These are phyloP conservation scores for Sporothrix brasiliensis DNA, from an alignment of 2,329 filamentous ascomycete species.

Conservation along the genomic window DNA sequence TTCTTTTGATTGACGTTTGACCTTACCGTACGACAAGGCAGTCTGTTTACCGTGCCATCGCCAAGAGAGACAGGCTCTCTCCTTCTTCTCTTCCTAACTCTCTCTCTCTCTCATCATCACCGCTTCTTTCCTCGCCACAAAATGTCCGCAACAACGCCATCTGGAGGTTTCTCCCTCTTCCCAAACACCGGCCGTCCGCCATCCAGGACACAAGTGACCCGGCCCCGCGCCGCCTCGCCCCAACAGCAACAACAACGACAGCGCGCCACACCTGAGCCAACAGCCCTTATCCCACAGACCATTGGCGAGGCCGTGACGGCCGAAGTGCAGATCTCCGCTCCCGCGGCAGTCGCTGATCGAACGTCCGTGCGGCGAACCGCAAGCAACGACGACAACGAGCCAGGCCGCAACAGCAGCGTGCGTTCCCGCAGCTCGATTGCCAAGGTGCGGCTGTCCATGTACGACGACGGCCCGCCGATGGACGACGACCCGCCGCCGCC, in stretches of 20 bases:
- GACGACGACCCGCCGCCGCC: slow-evolving; percentile 33
- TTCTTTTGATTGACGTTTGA: not conserved
- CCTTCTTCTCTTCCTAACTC: not conserved
- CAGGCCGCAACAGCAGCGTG: slow-evolving; percentile 54
- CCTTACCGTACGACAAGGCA: not conserved
- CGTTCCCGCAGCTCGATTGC: slow-evolving; percentile 60
- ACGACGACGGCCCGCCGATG: slow-evolving; percentile 37
- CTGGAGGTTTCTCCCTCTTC: slow-evolving; percentile 61
- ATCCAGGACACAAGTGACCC: slow-evolving; percentile 50
- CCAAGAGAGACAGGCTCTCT: slow-evolving; percentile 16
- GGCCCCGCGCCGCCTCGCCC: slow-evolving; percentile 45
- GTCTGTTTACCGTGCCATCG: not conserved
- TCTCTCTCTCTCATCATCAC: not conserved
- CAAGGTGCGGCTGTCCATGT: slow-evolving; percentile 51
- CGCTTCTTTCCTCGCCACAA: slow-evolving; percentile 9
- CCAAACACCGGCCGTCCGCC: slow-evolving; percentile 55
- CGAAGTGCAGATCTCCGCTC: slow-evolving; percentile 46
- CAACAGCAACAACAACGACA: slow-evolving; percentile 39
- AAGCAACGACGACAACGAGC: slow-evolving; percentile 43
- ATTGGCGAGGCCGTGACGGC: slow-evolving; percentile 35
- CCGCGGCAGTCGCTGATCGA: slow-evolving; percentile 43
- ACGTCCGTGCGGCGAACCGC: not conserved
- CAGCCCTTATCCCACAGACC: not conserved
- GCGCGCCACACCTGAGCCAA: not conserved
- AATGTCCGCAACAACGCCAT: slow-evolving; percentile 48